Base-by-base conservation (phyloP, 192 early-diverging fungal genomes). In the Oehlia diaphana region DNA sequence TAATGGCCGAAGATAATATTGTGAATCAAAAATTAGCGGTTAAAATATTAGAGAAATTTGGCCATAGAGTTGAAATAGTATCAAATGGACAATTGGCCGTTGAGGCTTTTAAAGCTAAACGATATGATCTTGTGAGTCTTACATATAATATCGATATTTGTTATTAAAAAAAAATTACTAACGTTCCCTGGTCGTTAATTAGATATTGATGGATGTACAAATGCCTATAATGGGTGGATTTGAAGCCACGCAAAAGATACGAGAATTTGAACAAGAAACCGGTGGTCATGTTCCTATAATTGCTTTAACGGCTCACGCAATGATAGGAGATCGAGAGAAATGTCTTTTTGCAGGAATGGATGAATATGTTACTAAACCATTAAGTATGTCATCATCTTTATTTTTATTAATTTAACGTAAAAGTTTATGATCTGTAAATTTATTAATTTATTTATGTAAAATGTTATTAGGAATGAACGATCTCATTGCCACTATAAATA, bases 161-260 rank as follows among this genome's bases (percentile, higher is more conserved):
- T 62, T 4, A 47, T 37, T 37, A 37, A 37, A 37, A 37, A 35
- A 74, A 23, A 42, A 72, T 12, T 89, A 83, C 79, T 85, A 88
- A 66, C 13, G 2, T 66, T 63, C 3, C n/a, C 28, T 33, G 21
- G 6, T 28, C 37, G 44, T 76, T 42, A 23, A 61, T 82, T 91
- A 76, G 81, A 93, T 96, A 63, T 81, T 96, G 65, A 96, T 96
- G 95, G 95, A 96, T 78, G 92, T 95, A 26, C 93, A 94, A 86
- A 94, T 96, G 95, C 95, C 95, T 1, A 89, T 95, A 58, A 95
- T 96, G 93, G 94, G 93, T 63, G 95, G 95, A 33, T 95, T 94
- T 70, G 94, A 96, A 86, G 93, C 93, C 12, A 95, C 95, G 9
- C 90, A 92, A 80, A 86, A 88, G 76, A 96, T 96, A 78, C 88